These are phyloP conservation scores for Heritiera fomes DNA, from an alignment of 345 rosid species.

Conservation along the genomic window DNA sequence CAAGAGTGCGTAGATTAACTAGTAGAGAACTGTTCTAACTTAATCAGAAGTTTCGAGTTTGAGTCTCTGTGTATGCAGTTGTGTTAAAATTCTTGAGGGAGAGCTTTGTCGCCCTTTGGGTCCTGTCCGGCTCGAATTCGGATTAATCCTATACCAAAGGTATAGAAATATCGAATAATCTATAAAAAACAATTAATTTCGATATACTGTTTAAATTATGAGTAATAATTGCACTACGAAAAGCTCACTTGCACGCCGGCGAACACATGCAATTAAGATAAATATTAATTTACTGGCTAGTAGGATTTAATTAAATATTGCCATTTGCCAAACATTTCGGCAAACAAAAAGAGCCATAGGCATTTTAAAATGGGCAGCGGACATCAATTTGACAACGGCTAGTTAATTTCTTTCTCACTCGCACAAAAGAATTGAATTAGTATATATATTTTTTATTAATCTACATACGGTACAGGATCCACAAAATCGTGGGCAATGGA, in stretches of 20 bases:
- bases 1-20: no score
- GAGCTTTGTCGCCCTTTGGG: no score
- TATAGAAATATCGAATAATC: no score
- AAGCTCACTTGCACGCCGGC: not conserved
- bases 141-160: no score
- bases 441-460: no score
- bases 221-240: not conserved
- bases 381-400: not conserved
- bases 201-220: not conserved
- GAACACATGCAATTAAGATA: not conserved
- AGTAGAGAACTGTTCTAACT: no score
- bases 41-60: no score
- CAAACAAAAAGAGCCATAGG: not conserved
- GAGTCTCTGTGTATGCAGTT: no score
- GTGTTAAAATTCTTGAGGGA: no score
- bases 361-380: not conserved
- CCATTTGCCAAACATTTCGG: not conserved
- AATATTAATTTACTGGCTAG: not conserved
- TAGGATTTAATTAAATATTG: not conserved
- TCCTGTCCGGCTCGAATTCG: no score
- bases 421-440: no score
- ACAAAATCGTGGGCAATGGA: slow-evolving; percentile 8
- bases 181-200: not conserved
- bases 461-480: not conserved
- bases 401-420: not conserved